Evolutionary conservation across 257 asterid genomes (phyloP).

Genomic region (Fraxinus quadrangulata): DNA sequence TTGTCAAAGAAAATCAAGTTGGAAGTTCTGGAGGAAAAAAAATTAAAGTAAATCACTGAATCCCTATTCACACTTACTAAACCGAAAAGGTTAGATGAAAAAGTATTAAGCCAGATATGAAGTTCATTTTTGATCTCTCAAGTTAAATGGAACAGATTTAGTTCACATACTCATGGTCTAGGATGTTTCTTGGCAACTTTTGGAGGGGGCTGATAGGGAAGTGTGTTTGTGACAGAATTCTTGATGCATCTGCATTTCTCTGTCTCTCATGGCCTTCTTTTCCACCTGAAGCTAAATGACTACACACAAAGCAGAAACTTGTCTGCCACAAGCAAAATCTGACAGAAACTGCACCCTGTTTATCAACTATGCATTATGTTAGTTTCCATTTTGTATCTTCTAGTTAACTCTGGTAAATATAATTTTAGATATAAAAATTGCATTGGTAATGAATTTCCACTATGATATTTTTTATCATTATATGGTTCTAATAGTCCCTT

Average conservation of each 20-base stretch:
- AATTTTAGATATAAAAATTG: not conserved
- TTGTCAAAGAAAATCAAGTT: slow-evolving; percentile 15
- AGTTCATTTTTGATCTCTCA: not conserved
- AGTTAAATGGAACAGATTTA: not conserved
- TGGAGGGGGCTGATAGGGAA: slow-evolving; percentile 45
- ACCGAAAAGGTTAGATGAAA: not conserved
- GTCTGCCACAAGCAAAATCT: slow-evolving; percentile 58
- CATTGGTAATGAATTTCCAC: not conserved
- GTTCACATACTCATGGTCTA: slow-evolving; percentile 60
- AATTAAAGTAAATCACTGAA: not conserved
- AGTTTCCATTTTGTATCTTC: slow-evolving; percentile 36
- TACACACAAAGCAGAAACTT: slow-evolving; percentile 63
- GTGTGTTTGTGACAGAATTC: slow-evolving; percentile 46
- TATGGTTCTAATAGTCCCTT: slow-evolving; percentile 7
- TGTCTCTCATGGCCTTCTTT: slow-evolving; percentile 47
- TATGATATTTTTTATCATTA: not conserved
- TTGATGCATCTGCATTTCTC: slow-evolving; percentile 53
- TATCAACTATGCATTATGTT: slow-evolving; percentile 25
- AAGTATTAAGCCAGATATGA: not conserved
- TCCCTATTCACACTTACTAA: not conserved
- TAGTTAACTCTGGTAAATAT: not conserved
- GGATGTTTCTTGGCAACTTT: slow-evolving; percentile 55
- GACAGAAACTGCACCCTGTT: slow-evolving; percentile 66
- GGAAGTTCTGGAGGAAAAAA: not conserved
- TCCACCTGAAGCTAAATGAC: slow-evolving; percentile 59